These are phyloP conservation scores for Globisporangium nodosum DNA, from an alignment of 352 stramenopile species.

Conservation along the genomic window DNA sequence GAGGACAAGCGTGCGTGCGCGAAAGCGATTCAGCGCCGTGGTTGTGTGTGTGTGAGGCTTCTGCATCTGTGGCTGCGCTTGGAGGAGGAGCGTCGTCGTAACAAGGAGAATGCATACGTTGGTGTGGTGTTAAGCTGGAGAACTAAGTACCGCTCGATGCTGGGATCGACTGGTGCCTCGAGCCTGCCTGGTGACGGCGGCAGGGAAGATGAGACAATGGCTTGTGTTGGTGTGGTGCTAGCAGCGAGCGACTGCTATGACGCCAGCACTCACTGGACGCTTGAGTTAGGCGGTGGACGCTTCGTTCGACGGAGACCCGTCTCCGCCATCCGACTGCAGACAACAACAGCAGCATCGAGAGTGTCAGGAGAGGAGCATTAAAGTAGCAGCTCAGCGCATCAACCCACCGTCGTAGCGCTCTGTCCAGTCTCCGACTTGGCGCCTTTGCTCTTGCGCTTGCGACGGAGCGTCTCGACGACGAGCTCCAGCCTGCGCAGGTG, in stretches of 20 bases:
- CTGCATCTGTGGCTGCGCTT: background rate
- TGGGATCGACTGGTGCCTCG: no score
- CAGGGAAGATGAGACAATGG: no score
- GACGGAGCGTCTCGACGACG: conserved; percentile 30
- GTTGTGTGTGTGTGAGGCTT: background rate
- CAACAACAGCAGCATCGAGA: background rate
- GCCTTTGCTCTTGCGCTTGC: conserved; percentile 29
- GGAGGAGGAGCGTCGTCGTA: background rate
- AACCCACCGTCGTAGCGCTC: conserved; percentile 10
- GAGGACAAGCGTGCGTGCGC: background rate
- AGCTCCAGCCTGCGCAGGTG: conserved; percentile 41
- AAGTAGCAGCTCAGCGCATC: background rate
- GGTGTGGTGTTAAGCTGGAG: no score
- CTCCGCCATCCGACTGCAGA: conserved; percentile 1
- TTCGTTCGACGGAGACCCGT: conserved; percentile 2
- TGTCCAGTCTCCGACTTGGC: conserved; percentile 8
- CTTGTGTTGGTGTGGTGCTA: no score
- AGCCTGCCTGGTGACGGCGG: no score
- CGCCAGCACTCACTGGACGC: no score
- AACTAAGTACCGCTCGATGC: no score
- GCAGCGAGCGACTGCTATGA: no score
- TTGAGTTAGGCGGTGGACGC: background rate
- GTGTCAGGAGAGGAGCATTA: background rate
- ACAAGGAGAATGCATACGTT: no score
- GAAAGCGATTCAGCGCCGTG: background rate